Evolutionary conservation across 139 green algal genomes (phyloP), one percentile per base, ranked within the genome.

Genomic region (Tetratostichococcus sp.): DNA sequence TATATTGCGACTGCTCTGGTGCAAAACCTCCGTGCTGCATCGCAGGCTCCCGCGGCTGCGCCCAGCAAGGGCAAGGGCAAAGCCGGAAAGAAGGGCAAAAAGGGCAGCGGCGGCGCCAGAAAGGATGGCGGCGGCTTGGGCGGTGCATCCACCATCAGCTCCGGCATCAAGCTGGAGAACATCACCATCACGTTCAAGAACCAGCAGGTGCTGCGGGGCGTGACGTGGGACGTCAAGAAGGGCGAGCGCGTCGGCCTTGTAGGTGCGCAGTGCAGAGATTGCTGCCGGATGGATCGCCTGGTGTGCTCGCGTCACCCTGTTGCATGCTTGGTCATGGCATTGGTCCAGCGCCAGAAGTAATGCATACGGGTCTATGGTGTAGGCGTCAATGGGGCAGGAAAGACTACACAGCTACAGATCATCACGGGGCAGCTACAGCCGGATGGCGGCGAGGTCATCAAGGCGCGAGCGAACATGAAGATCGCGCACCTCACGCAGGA

Each of bases 361-460:
- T 28, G 39, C 30, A 58, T 31, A 70, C 33, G 57, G 31, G 23
- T 35, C 43, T 43, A 68, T 5, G 5, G 65, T 73, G 35, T 2
- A 92, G 88, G 95, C 35, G 86, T 98, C n/a, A 99, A 99, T 77
- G 96, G 96, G 21, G 94, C 96, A 1, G 96, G 96, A 30, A 99
- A 99, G 86, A 98, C 95, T 0, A 99, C 95, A 14, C 95, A 98
- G 87, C 86, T 99, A 71, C 86, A 97, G 81, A 97, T 99, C 70
- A 93, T 99, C 42, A 94, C 92, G 74, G 96, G 96, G 30, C 76
- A 85, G 35, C 67, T 98, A 39, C 67, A 90, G 59, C 84, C 93
- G 1, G 96, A 99, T 82, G 68, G 82, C 1, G 96, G 96, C 2
- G 88, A 95, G 77, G 86, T 99, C 2, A 70, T 97, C 68, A 92